Percentiles rank a stretch among this genome's conserved stretches.
Conservation (phyloP, 148 eudicot species). For the Limonium bicolor region DNA sequence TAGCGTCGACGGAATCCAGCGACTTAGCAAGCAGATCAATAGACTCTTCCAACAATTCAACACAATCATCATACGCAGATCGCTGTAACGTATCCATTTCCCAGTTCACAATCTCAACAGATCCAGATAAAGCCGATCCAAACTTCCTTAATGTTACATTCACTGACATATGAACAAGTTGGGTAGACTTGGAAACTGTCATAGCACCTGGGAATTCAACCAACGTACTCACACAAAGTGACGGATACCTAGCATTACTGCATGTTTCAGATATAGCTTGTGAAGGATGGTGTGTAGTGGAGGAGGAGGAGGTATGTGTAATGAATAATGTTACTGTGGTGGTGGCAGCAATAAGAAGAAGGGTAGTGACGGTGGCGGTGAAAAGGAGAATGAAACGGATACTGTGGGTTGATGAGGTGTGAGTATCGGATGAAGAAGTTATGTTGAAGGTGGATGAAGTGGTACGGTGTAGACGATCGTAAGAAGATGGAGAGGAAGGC, state of each 20-base stretch:
- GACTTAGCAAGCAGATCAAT: slow-evolving; percentile 1
- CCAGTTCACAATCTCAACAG: neutral
- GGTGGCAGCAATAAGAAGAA: too few species aligned
- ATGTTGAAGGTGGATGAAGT: too few species aligned
- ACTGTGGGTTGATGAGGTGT: too few species aligned
- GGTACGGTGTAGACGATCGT: too few species aligned
- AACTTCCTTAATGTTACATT: neutral
- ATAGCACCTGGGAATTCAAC: neutral
- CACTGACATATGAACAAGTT: neutral
- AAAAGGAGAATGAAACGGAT: too few species aligned
- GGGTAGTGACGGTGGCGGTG: too few species aligned
- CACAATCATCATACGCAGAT: neutral
- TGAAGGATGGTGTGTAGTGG: slow-evolving; percentile 1
- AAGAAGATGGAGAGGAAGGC: too few species aligned
- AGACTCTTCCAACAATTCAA: slow-evolving; percentile 1
- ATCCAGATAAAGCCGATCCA: neutral
- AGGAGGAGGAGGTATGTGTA: too few species aligned
- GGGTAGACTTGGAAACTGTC: neutral
- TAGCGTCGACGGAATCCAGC: neutral
- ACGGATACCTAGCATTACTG: neutral
- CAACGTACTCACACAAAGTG: neutral
- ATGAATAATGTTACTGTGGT: too few species aligned
- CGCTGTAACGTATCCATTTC: slow-evolving; percentile 3
- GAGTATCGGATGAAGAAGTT: too few species aligned
- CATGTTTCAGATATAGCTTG: slow-evolving; percentile 1